Evolutionary conservation across 495 filamentous ascomycete species (phyloP).

Genomic region (Xylaria curta): DNA sequence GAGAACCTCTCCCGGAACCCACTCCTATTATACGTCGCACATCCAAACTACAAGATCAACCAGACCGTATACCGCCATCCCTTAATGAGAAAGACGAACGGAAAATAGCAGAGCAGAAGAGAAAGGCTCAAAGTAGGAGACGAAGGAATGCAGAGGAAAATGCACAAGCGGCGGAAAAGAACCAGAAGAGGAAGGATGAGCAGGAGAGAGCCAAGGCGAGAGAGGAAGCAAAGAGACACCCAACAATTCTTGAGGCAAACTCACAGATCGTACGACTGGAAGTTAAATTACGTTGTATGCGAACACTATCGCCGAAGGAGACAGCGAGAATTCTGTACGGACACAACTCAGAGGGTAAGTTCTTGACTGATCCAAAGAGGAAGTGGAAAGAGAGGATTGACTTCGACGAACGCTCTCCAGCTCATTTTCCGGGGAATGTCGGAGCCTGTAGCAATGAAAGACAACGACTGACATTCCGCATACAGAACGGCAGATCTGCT

Average conservation of each 20-base stretch:
- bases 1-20: neutral
- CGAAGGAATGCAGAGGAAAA: neutral
- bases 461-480: neutral
- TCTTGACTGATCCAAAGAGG: neutral
- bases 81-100: neutral
- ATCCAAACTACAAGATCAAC: neutral
- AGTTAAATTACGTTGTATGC: conserved; percentile 7
- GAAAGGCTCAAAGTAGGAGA: neutral
- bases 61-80: neutral
- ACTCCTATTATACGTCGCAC: neutral
- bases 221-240: neutral
- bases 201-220: neutral
- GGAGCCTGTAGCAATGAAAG: neutral
- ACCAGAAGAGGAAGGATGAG: conserved; percentile 1
- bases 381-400: neutral
- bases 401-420: neutral
- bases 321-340: neutral
- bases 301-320: neutral
- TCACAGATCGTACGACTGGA: neutral
- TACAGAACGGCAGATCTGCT: conserved; percentile 5
- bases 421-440: neutral
- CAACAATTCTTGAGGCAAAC: neutral
- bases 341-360: neutral
- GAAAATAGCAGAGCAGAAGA: conserved; percentile 2
- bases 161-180: neutral